Conservation (phyloP, 1,284 basidiomycete genomes). For the Ceratobasidium sp. region DNA sequence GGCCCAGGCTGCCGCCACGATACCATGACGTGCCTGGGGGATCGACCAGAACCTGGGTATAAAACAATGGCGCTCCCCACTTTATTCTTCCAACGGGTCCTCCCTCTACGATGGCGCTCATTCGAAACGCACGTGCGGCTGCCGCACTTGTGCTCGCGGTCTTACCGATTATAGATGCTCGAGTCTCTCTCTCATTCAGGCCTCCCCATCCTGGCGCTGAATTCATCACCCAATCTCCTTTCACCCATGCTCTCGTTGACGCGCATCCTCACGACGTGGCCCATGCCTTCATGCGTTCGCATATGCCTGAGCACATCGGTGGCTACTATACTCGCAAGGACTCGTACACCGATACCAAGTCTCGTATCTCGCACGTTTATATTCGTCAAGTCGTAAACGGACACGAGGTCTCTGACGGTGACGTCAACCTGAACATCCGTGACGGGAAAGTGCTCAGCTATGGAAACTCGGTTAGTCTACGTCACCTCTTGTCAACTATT, state of each 20-base stretch:
- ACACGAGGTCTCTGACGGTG: slow-evolving; percentile 86
- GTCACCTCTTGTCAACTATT: slow-evolving; percentile 47
- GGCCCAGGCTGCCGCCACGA: not conserved
- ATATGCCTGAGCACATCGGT: slow-evolving; percentile 52
- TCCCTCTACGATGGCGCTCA: slow-evolving; percentile 3
- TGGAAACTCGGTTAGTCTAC: slow-evolving; percentile 14
- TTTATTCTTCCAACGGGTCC: not conserved
- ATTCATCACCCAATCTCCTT: slow-evolving; percentile 43
- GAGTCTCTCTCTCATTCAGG: slow-evolving; percentile 60
- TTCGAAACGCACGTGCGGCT: not conserved
- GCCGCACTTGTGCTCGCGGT: slow-evolving; percentile 11
- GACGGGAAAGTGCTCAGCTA: slow-evolving; percentile 14
- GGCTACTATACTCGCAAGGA: slow-evolving; percentile 75
- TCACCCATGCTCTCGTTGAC: slow-evolving; percentile 24
- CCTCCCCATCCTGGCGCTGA: slow-evolving; percentile 56
- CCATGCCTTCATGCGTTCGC: slow-evolving; percentile 71
- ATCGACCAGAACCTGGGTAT: not conserved
- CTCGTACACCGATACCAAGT: slow-evolving; percentile 86
- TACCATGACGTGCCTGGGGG: not conserved
- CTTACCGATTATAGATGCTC: slow-evolving; percentile 9
- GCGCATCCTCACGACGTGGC: slow-evolving; percentile 57
- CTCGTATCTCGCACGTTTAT: slow-evolving; percentile 87
- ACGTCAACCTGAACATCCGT: slow-evolving; percentile 86
- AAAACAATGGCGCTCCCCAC: not conserved
- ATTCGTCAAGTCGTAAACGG: slow-evolving; percentile 84